Conservation (phyloP, 148 eudicot species). For the Dysphania ambrosioides region DNA sequence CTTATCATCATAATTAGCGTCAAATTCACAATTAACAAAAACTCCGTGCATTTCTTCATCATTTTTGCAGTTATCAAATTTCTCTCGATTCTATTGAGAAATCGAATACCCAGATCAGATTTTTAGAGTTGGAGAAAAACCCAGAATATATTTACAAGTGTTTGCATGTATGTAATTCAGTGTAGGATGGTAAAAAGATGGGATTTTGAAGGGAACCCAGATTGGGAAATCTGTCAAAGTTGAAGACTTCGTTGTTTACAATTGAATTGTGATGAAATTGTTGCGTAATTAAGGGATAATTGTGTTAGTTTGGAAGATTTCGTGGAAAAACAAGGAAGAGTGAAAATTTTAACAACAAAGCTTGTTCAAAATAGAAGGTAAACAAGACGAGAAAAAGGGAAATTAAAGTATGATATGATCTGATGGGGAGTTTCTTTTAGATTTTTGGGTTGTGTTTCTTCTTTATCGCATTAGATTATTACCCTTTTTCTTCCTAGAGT, state of each 20-base stretch:
- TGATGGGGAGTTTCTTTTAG: not conserved
- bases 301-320: not conserved
- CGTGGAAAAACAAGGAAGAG: not conserved
- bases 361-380: not conserved
- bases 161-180: not conserved
- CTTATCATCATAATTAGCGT: slow-evolving; percentile 18
- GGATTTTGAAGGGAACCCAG: not conserved
- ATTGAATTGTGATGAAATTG: slow-evolving; percentile 2
- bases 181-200: not conserved
- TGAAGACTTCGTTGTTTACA: not conserved
- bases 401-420: not conserved
- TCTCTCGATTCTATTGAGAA: slow-evolving; percentile 1
- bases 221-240: slow-evolving; percentile 2
- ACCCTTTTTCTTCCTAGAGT: not conserved
- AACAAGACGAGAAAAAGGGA: no score
- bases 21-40: slow-evolving; percentile 33
- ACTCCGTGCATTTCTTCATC: slow-evolving; percentile 32
- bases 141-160: slow-evolving; percentile 12
- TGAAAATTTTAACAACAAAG: not conserved
- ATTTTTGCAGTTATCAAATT: slow-evolving; percentile 15
- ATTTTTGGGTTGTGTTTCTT: not conserved
- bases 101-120: slow-evolving; percentile 20
- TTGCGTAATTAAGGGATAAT: slow-evolving; percentile 9
- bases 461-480: not conserved
- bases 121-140: slow-evolving; percentile 1